phyloP scores from a whole-genome alignment of 805 yeast genomes.

The Debaryomyces castellii region DNA sequence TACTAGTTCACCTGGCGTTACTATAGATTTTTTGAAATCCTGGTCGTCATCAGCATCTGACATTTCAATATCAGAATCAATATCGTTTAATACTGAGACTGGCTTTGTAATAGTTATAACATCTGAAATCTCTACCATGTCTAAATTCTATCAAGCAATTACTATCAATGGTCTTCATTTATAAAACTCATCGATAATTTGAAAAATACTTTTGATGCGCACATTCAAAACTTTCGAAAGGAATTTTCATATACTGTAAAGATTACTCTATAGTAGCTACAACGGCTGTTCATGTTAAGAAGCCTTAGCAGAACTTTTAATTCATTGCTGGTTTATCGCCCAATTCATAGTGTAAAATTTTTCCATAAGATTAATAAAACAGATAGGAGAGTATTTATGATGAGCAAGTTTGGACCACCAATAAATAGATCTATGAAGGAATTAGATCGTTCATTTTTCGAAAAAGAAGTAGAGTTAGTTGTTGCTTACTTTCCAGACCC shows the following conservation, averaged over 20 bases:
- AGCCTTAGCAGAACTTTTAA: not conserved
- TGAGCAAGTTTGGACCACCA: conserved; percentile 57
- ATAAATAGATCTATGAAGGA: conserved; percentile 59
- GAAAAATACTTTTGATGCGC: conserved; percentile 4
- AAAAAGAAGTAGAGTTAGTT: conserved; percentile 54
- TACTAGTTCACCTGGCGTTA: conserved; percentile 95
- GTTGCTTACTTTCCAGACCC: conserved; percentile 74
- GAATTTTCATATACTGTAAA: not conserved
- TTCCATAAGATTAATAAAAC: conserved; percentile 22
- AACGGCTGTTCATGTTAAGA: not conserved
- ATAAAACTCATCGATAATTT: conserved; percentile 3
- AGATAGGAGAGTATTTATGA: conserved; percentile 26
- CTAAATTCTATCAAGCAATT: not conserved
- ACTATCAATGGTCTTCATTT: not conserved
- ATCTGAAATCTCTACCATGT: conserved; percentile 21
- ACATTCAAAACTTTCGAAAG: not conserved
- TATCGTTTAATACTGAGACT: conserved; percentile 11
- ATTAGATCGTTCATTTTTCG: conserved; percentile 68
- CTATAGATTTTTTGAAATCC: conserved; percentile 39
- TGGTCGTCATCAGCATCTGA: conserved; percentile 27
- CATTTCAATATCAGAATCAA: conserved; percentile 43
- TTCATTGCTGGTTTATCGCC: not conserved
- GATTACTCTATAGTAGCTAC: not conserved
- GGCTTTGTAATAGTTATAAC: conserved; percentile 41
- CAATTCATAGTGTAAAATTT: conserved; percentile 1